Evolutionary conservation across 176 grass and related monocot species (phyloP).

Genomic region (Cocos nucifera): DNA sequence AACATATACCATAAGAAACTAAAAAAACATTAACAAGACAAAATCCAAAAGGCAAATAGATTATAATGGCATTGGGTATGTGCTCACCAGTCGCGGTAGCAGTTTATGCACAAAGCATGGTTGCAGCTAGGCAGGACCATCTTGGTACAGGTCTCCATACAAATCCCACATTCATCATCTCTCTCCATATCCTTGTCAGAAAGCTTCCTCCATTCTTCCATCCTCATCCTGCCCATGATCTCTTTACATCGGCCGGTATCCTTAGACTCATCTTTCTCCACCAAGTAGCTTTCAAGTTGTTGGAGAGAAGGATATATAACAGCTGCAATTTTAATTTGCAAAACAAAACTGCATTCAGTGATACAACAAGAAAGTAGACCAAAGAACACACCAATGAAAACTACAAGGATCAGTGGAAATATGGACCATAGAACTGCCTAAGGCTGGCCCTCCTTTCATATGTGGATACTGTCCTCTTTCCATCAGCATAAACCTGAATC

Average conservation of each 20-base stretch:
- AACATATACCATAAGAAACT: too few relatives aligned
- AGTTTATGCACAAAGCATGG: slow-evolving; percentile 37
- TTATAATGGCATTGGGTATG: too few relatives aligned
- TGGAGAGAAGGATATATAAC: slow-evolving; percentile 50
- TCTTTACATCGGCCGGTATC: slow-evolving; percentile 27
- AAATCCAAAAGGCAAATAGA: too few relatives aligned
- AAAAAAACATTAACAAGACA: too few relatives aligned
- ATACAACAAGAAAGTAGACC: not conserved
- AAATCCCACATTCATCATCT: slow-evolving; percentile 56
- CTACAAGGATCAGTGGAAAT: too few relatives aligned
- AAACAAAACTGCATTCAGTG: not conserved
- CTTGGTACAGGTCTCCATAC: slow-evolving; percentile 34
- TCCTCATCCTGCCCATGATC: slow-evolving; percentile 20
- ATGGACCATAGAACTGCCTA: slow-evolving; percentile 41
- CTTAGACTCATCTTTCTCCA: slow-evolving; percentile 30
- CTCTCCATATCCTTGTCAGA: slow-evolving; percentile 38
- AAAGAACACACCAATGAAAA: too few relatives aligned
- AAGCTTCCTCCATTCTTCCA: not conserved
- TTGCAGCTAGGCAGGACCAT: slow-evolving; percentile 47
- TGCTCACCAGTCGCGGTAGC: slow-evolving; percentile 43
- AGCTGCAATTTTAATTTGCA: slow-evolving; percentile 13
- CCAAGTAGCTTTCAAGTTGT: slow-evolving; percentile 38
- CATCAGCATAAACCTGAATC: slow-evolving; percentile 37
- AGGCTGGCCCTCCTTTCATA: slow-evolving; percentile 50
- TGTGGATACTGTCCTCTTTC: slow-evolving; percentile 20